Conservation (phyloP, 2,329 filamentous ascomycete genomes). For the Cladophialophora chaetospira region DNA sequence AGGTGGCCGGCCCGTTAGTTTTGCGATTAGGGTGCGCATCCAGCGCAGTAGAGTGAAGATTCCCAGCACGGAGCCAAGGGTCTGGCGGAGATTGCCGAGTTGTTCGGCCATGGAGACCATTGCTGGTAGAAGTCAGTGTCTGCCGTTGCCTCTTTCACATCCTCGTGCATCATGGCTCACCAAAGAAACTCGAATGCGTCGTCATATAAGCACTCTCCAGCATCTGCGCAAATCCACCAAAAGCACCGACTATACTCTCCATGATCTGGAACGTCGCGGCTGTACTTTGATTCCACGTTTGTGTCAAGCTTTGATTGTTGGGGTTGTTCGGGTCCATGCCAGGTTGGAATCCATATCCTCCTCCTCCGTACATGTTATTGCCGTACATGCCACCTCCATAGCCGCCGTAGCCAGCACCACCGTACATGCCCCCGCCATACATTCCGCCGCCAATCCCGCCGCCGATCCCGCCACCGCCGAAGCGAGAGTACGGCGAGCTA, state of each 20-base stretch:
- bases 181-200: slow-evolving; percentile 97
- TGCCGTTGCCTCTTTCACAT: slow-evolving; percentile 14
- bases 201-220: slow-evolving; percentile 99
- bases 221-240: slow-evolving; percentile 98
- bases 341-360: slow-evolving; percentile 46
- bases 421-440: slow-evolving; percentile 46
- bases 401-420: slow-evolving; percentile 43
- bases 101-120: slow-evolving; percentile 99
- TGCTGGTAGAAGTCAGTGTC: slow-evolving; percentile 58
- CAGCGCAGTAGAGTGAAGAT: slow-evolving; percentile 96
- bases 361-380: slow-evolving; percentile 51
- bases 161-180: slow-evolving; percentile 56
- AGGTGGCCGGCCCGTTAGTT: slow-evolving; percentile 85
- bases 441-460: slow-evolving; percentile 38
- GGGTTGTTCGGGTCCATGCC: slow-evolving; percentile 56
- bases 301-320: slow-evolving; percentile 76
- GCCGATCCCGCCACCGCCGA: slow-evolving; percentile 45
- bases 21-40: slow-evolving; percentile 88
- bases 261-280: slow-evolving; percentile 98
- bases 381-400: slow-evolving; percentile 49
- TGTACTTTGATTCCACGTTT: slow-evolving; percentile 91
- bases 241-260: slow-evolving; percentile 92
- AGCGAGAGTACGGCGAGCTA: slow-evolving; percentile 48
- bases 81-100: slow-evolving; percentile 89
- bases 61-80: slow-evolving; percentile 86